phyloP scores from a whole-genome alignment of 2,329 filamentous ascomycete species.

The Aspergillus pseudonomiae region DNA sequence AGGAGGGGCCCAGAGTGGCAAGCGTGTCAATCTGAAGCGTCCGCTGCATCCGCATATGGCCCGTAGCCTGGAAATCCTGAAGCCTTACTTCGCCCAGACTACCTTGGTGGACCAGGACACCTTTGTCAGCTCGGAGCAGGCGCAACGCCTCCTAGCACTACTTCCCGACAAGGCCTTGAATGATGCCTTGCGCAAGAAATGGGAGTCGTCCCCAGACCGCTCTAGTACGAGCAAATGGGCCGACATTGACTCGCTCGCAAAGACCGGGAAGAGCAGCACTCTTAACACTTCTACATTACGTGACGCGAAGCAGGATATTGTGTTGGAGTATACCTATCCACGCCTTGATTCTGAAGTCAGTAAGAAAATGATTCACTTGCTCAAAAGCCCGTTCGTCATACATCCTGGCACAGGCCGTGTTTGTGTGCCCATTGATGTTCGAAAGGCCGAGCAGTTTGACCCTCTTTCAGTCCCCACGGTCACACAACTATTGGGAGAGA shows the following conservation, averaged over 20 bases:
- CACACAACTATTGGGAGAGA: slow-evolving; percentile 76
- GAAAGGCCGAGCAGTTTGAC: slow-evolving; percentile 77
- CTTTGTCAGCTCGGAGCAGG: slow-evolving; percentile 70
- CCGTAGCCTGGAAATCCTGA: slow-evolving; percentile 83
- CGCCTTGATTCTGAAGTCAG: slow-evolving; percentile 95
- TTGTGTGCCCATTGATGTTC: slow-evolving; percentile 89
- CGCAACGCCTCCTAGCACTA: slow-evolving; percentile 77
- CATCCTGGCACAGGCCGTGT: slow-evolving; percentile 93
- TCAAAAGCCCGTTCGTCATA: slow-evolving; percentile 95
- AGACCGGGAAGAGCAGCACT: slow-evolving; percentile 70
- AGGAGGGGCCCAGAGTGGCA: slow-evolving; percentile 81
- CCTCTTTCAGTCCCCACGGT: slow-evolving; percentile 89
- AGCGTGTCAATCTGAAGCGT: slow-evolving; percentile 80
- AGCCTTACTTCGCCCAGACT: slow-evolving; percentile 79
- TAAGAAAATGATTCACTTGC: slow-evolving; percentile 96
- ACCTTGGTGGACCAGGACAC: slow-evolving; percentile 86
- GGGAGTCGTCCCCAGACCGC: slow-evolving; percentile 80
- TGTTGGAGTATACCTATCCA: slow-evolving; percentile 97
- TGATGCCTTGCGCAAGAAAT: slow-evolving; percentile 82
- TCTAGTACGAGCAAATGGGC: slow-evolving; percentile 84
- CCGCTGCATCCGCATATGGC: slow-evolving; percentile 88
- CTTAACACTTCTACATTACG: slow-evolving; percentile 75
- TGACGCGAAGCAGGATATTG: slow-evolving; percentile 92
- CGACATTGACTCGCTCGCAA: slow-evolving; percentile 86
- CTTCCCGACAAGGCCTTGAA: slow-evolving; percentile 79